Evolutionary conservation across 2,329 filamentous ascomycete species (phyloP).

Genomic region (Penicillium sp.): DNA sequence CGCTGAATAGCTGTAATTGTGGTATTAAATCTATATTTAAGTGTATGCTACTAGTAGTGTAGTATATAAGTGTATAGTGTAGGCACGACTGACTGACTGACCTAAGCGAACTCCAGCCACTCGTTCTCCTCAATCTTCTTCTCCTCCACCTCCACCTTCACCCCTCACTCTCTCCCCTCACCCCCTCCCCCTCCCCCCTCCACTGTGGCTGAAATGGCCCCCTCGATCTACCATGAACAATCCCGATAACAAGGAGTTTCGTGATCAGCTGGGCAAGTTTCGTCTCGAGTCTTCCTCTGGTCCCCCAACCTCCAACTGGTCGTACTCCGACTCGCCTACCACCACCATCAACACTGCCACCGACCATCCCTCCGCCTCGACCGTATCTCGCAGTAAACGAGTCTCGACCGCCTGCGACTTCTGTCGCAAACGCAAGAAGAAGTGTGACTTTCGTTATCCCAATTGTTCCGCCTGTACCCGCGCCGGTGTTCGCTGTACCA

Average conservation of each 20-base stretch:
- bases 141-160: background rate
- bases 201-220: slow-evolving; percentile 31
- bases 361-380: slow-evolving; percentile 9
- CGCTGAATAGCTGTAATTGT: too few species aligned
- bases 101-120: background rate
- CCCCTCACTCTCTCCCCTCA: background rate
- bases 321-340: slow-evolving; percentile 11
- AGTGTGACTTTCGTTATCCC: slow-evolving; percentile 47
- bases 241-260: slow-evolving; percentile 35
- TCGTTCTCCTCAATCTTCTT: background rate
- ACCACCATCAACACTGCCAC: slow-evolving; percentile 9
- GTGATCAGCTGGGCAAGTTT: slow-evolving; percentile 39
- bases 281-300: slow-evolving; percentile 33
- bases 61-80: too few species aligned
- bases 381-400: slow-evolving; percentile 34
- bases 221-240: slow-evolving; percentile 35
- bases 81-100: too few species aligned
- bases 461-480: slow-evolving; percentile 46
- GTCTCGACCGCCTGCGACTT: slow-evolving; percentile 47
- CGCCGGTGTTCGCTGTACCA: slow-evolving; percentile 45
- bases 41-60: too few species aligned
- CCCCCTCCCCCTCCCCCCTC: background rate
- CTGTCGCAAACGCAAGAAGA: slow-evolving; percentile 47
- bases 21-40: too few species aligned
- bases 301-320: slow-evolving; percentile 7